Evolutionary conservation across 2,329 filamentous ascomycete genomes (phyloP).

Genomic region (Aspergillus terreus): DNA sequence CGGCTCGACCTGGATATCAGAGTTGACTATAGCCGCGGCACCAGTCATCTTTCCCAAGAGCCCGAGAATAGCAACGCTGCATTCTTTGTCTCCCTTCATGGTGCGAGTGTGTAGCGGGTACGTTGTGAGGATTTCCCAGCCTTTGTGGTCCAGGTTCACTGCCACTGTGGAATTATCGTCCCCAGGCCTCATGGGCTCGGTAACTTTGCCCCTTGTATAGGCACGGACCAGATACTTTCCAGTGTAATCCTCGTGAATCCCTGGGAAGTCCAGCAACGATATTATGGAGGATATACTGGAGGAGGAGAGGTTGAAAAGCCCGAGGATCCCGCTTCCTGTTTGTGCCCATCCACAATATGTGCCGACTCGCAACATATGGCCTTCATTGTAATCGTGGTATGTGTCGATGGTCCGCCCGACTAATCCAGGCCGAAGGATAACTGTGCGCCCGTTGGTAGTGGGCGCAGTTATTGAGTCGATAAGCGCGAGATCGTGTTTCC

Average conservation of each 20-base stretch:
- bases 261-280: slow-evolving; percentile 68
- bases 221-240: slow-evolving; percentile 67
- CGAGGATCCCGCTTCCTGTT: slow-evolving; percentile 73
- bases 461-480: slow-evolving; percentile 77
- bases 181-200: slow-evolving; percentile 34
- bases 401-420: slow-evolving; percentile 68
- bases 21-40: slow-evolving; percentile 68
- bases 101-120: slow-evolving; percentile 62
- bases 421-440: slow-evolving; percentile 75
- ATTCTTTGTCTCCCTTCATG: slow-evolving; percentile 26
- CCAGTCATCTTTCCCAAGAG: slow-evolving; percentile 87
- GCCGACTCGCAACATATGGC: slow-evolving; percentile 69
- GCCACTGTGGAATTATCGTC: slow-evolving; percentile 51
- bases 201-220: slow-evolving; percentile 63
- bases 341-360: slow-evolving; percentile 68
- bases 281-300: slow-evolving; percentile 65
- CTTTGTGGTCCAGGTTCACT: slow-evolving; percentile 59
- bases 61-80: slow-evolving; percentile 65
- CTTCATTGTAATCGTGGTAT: slow-evolving; percentile 73
- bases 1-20: slow-evolving; percentile 54
- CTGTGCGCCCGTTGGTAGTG: slow-evolving; percentile 67
- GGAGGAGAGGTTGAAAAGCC: slow-evolving; percentile 75
- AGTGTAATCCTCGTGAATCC: slow-evolving; percentile 51
- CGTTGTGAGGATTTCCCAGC: slow-evolving; percentile 78
- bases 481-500: slow-evolving; percentile 70